A percentile compares a stretch with the other conserved stretches of the same genome.
Evolutionary conservation across 768 basidiomycete genomes (phyloP).

Genomic region (Hypholoma sublateritium): DNA sequence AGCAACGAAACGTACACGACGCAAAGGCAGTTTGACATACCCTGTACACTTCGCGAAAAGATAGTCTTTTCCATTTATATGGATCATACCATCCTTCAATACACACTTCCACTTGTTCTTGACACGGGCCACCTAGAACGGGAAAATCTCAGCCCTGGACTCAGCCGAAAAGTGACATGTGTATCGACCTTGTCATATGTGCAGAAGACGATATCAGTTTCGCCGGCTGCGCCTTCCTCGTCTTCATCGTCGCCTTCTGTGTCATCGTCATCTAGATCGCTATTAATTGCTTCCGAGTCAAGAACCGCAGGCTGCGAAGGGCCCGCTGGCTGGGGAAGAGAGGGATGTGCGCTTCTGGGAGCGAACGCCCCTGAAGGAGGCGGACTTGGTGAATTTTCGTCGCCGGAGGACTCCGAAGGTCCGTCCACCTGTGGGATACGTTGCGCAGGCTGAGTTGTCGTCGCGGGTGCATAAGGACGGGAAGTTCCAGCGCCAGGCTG

Average conservation of each 20-base stretch:
- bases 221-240: slow-evolving; percentile 70
- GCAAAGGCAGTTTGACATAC: slow-evolving; percentile 43
- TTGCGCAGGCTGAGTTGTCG: slow-evolving; percentile 20
- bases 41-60: slow-evolving; percentile 96
- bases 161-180: not conserved
- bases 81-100: slow-evolving; percentile 96
- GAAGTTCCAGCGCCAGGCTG: slow-evolving; percentile 24
- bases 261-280: slow-evolving; percentile 94
- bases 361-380: slow-evolving; percentile 67
- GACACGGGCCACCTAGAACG: slow-evolving; percentile 86
- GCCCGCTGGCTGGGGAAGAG: slow-evolving; percentile 62
- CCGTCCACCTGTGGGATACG: slow-evolving; percentile 83
- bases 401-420: slow-evolving; percentile 67
- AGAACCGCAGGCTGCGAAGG: slow-evolving; percentile 32
- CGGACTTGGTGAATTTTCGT: slow-evolving; percentile 63
- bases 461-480: slow-evolving; percentile 26
- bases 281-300: slow-evolving; percentile 89
- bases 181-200: slow-evolving; percentile 91
- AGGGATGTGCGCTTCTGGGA: slow-evolving; percentile 72
- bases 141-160: slow-evolving; percentile 7
- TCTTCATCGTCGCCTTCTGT: slow-evolving; percentile 83
- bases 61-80: slow-evolving; percentile 96
- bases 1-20: slow-evolving; percentile 1
- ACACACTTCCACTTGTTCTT: slow-evolving; percentile 99
- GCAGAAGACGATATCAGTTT: slow-evolving; percentile 94